Base-by-base conservation (phyloP, 352 stramenopile species). In the Globisporangium spinosum region DNA sequence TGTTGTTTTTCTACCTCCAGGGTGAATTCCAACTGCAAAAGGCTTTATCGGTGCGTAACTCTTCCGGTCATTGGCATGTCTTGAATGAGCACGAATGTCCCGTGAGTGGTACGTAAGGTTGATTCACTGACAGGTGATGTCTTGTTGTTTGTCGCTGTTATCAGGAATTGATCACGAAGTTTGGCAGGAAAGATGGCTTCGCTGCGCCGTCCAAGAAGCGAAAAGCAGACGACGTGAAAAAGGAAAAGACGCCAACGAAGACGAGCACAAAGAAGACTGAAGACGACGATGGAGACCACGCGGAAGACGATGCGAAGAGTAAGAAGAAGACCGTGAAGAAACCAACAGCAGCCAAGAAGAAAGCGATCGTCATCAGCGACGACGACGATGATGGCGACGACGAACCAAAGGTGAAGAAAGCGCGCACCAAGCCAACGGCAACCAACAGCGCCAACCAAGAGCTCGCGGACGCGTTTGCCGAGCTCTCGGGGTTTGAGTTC, bases 401-500 rank as follows among this genome's bases (percentile, higher is more conserved):
- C 25, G 54, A 70, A 29, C 78, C 83, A 20, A 90, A 89, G 57
- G 70, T 77, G 17, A 77, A 83, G 40, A 92, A 92, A 61, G 70
- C 70, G 29, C 75, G 75, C 10, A 38, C 72, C 32, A 88, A 87
- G 49, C 70, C 79, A 0, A 70, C 75, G 6, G 85, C 85, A 34
- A 70, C 65, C 23, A 83, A 77, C 51, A 80, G 87, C 25, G 81
- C 74, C 59, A 96, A 96, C 71, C 85, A 93, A 47, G 58, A 66
- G 47, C 75, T 96, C 17, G 87, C 87, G 0, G 83, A 93, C 38
- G 82, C 81, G 12, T 96, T 96, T 63, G 67, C 74, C 1, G 89
- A 96, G 68, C 80, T 96, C 34, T 89, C 87, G n/a, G 82, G 83
- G 23, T 94, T 94, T 58, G 85, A 96, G 57, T 96, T 95, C 71